Conservation (phyloP, 2,329 filamentous ascomycete genomes). For the Ilyonectria sp. region DNA sequence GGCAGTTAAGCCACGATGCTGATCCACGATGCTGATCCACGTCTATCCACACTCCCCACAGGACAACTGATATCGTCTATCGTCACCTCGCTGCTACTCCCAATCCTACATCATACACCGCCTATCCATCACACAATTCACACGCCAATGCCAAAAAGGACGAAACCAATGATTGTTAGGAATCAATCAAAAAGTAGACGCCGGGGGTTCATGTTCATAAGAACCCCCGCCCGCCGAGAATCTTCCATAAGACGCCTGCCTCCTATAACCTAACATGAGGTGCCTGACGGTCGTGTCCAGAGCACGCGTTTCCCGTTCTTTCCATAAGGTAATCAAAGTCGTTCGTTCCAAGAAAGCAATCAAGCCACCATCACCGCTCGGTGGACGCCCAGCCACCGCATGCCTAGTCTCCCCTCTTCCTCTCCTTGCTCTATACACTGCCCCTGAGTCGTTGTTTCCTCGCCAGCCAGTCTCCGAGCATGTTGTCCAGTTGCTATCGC, state of each 20-base stretch:
- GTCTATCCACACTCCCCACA: not conserved
- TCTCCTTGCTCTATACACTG: conserved; percentile 53
- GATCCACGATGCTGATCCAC: not conserved
- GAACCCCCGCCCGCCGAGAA: conserved; percentile 39
- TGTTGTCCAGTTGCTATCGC: conserved; percentile 82
- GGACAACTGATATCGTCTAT: not conserved
- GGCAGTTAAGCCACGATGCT: not conserved
- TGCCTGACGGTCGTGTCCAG: conserved; percentile 43
- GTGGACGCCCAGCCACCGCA: conserved; percentile 24
- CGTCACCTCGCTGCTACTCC: not conserved
- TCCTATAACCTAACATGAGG: conserved; percentile 47
- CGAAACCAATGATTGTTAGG: conserved; percentile 11
- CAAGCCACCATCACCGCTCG: conserved; percentile 22
- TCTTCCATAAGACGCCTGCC: conserved; percentile 46
- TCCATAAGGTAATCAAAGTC: conserved; percentile 46
- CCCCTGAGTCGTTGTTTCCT: conserved; percentile 76
- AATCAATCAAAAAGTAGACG: conserved; percentile 32
- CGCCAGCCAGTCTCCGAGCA: conserved; percentile 87
- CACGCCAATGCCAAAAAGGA: conserved; percentile 3
- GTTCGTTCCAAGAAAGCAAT: conserved; percentile 45
- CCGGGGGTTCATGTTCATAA: conserved; percentile 44
- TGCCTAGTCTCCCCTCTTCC: conserved; percentile 14
- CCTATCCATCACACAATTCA: conserved; percentile 1
- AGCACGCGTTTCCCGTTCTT: conserved; percentile 41
- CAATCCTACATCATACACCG: not conserved